These are phyloP conservation scores for Musa schizocarpa DNA, from an alignment of 176 grass and related monocot species.

Conservation along the genomic window DNA sequence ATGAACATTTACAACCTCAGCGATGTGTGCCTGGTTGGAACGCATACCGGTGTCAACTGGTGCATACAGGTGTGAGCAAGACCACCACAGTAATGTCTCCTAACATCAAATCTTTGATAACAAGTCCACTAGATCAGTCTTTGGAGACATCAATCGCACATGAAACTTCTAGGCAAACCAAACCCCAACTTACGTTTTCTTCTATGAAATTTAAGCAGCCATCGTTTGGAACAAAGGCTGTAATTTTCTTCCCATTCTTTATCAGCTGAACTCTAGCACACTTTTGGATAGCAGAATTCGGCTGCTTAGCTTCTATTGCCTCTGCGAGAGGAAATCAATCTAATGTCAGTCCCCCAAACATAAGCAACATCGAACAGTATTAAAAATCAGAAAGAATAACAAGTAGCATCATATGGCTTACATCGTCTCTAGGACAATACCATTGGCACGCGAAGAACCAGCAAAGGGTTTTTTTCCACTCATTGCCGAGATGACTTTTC, in stretches of 20 bases:
- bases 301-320: neutral
- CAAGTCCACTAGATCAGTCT: neutral
- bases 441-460: conserved; percentile 21
- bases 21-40: too few species aligned
- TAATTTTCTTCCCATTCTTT: conserved; percentile 9
- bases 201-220: conserved; percentile 7
- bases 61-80: too few species aligned
- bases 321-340: neutral
- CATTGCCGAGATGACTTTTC: conserved; percentile 22
- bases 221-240: neutral
- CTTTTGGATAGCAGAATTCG: conserved; percentile 2
- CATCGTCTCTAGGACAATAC: conserved; percentile 20
- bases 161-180: neutral
- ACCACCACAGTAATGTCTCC: too few species aligned
- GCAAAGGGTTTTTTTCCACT: conserved; percentile 22
- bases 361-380: neutral
- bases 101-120: too few species aligned
- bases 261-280: conserved; percentile 5
- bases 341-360: neutral
- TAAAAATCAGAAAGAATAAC: neutral
- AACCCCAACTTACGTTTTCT: neutral
- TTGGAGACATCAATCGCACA: neutral
- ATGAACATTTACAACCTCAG: too few species aligned
- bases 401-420: neutral
- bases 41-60: too few species aligned